Evolutionary conservation across 106 monocot genomes (phyloP).

Genomic region (Dendrobium catenatum): DNA sequence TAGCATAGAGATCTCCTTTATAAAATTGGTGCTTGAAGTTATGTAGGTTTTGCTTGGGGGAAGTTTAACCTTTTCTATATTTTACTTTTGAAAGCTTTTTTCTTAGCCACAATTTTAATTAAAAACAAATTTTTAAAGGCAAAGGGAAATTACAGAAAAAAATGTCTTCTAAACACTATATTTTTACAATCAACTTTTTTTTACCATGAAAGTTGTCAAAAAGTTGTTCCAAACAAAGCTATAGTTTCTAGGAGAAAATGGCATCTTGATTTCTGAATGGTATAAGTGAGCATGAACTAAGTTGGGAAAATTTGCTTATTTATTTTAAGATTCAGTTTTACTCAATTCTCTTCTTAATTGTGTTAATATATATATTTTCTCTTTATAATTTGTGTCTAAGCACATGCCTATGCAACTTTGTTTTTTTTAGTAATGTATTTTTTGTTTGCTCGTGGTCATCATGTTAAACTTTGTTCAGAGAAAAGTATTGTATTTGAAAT

Average conservation of each 20-base stretch:
- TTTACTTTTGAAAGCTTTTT: no score
- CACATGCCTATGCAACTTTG: background rate
- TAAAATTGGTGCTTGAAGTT: background rate
- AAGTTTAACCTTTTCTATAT: no score
- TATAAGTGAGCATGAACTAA: background rate
- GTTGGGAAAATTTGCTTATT: background rate
- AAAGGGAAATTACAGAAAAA: no score
- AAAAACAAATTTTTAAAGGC: no score
- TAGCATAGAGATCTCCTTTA: background rate
- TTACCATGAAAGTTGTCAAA: no score
- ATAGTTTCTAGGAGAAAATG: no score
- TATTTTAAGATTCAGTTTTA: background rate
- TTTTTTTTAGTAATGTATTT: background rate
- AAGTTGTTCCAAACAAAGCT: no score
- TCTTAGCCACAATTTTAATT: no score
- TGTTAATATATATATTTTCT: background rate
- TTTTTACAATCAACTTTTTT: no score
- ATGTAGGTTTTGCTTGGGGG: no score
- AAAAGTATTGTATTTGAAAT: background rate
- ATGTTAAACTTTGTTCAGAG: background rate
- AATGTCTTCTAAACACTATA: no score
- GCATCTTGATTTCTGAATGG: no score
- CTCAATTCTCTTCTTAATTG: background rate
- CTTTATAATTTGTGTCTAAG: background rate
- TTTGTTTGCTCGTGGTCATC: background rate